A percentile compares a stretch with the other conserved stretches of the same genome.
These are phyloP conservation scores for Thermothelomyces thermophilus DNA, from an alignment of 2,329 filamentous ascomycete genomes.

Conservation along the genomic window DNA sequence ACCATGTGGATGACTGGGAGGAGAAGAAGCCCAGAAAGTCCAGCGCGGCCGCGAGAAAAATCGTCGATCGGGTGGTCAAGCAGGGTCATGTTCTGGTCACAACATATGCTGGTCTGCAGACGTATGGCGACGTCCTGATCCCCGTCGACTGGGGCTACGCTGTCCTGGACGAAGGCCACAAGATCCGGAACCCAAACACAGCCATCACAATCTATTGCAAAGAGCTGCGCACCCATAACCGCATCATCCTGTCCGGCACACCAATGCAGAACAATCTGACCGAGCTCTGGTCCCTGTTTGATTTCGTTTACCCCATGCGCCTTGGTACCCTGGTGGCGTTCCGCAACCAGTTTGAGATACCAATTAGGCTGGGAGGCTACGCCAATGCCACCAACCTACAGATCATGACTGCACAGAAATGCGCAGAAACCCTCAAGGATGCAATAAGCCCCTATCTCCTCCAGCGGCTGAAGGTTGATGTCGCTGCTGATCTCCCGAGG, in stretches of 20 bases:
- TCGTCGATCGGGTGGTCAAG: slow-evolving; percentile 73
- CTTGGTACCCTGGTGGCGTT: slow-evolving; percentile 89
- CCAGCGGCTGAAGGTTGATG: slow-evolving; percentile 87
- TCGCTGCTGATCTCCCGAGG: slow-evolving; percentile 85
- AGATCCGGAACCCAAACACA: slow-evolving; percentile 94
- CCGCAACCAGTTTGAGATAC: slow-evolving; percentile 84
- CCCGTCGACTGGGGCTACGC: slow-evolving; percentile 87
- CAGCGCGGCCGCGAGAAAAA: slow-evolving; percentile 65
- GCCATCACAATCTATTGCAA: slow-evolving; percentile 94
- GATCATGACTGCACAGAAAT: slow-evolving; percentile 89
- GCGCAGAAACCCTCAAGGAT: slow-evolving; percentile 88
- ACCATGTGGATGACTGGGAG: slow-evolving; percentile 47
- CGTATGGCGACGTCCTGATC: slow-evolving; percentile 76
- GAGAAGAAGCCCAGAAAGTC: slow-evolving; percentile 40
- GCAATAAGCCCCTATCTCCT: slow-evolving; percentile 89
- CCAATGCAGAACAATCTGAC: slow-evolving; percentile 96
- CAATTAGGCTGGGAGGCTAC: slow-evolving; percentile 88
- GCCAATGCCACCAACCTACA: slow-evolving; percentile 91
- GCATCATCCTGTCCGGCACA: slow-evolving; percentile 90
- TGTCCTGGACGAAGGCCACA: slow-evolving; percentile 93
- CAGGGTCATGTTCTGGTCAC: slow-evolving; percentile 92
- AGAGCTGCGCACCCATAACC: slow-evolving; percentile 80
- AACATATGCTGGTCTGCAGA: slow-evolving; percentile 92
- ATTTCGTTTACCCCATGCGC: slow-evolving; percentile 96
- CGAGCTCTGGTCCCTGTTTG: slow-evolving; percentile 94